These are phyloP conservation scores for Leccinum rimulosum DNA, from an alignment of 768 basidiomycete genomes.

Conservation along the genomic window DNA sequence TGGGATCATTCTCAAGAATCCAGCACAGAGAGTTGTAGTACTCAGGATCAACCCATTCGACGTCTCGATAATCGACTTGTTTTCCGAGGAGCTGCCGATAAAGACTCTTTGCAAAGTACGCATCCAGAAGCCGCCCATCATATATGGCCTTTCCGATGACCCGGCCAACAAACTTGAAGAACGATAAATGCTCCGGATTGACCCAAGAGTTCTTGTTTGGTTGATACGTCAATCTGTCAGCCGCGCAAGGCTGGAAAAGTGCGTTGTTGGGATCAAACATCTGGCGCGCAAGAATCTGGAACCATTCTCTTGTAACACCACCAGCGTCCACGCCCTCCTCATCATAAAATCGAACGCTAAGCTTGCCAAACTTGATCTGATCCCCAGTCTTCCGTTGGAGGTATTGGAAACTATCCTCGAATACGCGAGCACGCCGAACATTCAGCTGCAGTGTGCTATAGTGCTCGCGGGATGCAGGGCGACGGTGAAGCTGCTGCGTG, in stretches of 20 bases:
- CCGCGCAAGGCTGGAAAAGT: slow-evolving; percentile 96
- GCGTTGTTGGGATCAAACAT: slow-evolving; percentile 99
- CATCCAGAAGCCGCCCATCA: slow-evolving; percentile 93
- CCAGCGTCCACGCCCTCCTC: slow-evolving; percentile 99
- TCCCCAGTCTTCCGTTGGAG: slow-evolving; percentile 89
- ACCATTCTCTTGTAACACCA: slow-evolving; percentile 98
- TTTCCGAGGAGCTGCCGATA: slow-evolving; percentile 95
- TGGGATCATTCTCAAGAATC: slow-evolving; percentile 97
- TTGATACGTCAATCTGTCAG: slow-evolving; percentile 93
- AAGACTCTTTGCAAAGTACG: slow-evolving; percentile 95
- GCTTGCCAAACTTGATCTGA: slow-evolving; percentile 96
- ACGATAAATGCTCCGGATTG: slow-evolving; percentile 92
- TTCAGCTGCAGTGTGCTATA: slow-evolving; percentile 83
- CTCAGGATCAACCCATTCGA: slow-evolving; percentile 97
- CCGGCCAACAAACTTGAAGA: slow-evolving; percentile 98
- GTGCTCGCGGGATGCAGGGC: slow-evolving; percentile 76
- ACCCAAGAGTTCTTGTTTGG: slow-evolving; percentile 93
- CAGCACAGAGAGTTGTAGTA: slow-evolving; percentile 98
- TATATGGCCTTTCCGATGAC: slow-evolving; percentile 98
- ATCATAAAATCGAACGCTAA: slow-evolving; percentile 93
- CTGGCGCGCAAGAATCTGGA: slow-evolving; percentile 94
- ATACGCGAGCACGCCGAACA: slow-evolving; percentile 86
- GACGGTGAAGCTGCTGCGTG: slow-evolving; percentile 85
- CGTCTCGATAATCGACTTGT: slow-evolving; percentile 92
- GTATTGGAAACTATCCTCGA: slow-evolving; percentile 95